Base-by-base conservation (phyloP, 441 rosid genomes). In the Jatropha multifida region DNA sequence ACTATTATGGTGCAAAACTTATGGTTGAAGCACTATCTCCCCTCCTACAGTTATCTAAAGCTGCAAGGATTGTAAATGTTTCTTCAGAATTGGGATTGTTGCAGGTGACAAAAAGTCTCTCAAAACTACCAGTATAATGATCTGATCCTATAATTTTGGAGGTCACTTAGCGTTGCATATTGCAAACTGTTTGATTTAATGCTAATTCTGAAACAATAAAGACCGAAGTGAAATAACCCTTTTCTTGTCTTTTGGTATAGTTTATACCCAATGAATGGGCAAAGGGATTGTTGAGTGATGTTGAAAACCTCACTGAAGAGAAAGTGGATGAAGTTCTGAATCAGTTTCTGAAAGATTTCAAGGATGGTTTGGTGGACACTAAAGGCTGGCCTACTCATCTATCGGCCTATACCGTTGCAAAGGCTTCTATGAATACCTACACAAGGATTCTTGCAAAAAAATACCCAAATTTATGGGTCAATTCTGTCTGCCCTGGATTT, bases 401-500 rank as follows among this genome's bases (percentile, higher is more conserved):
- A 42, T 75, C 87, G 4, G 89, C 84, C 4, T 89, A 83, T 72
- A 77, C 51, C 13, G 37, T 87, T 44, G 75, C 94, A 4, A 90
- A 89, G 79, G 92, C 89, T 18, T 77, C 72, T 8, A 55, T 88
- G 85, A 89, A 81, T 14, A 91, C 90, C 41, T 84, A 88, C 81
- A 90, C 90, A 5, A 83, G 92, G 82, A 65, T 89, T 23, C 52
- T 82, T 49, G 91, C 91, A 5, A 85, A 81, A 42, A 86, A 81
- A 55, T 69, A 83, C 74, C 87, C 88, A 40, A 73, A 73, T 42
- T 56, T 92, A 56, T 66, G 74, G 59, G 80, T 88, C 76, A 92
- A 88, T 68, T 54, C 79, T 62, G 84, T 88, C 5, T 79, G 85
- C 68, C 95, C 93, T n/a, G 93, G 93, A 61, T 84, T 10, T 65